Base-by-base conservation (phyloP, 169 alveolate species). In the Cryptosporidium canis region DNA sequence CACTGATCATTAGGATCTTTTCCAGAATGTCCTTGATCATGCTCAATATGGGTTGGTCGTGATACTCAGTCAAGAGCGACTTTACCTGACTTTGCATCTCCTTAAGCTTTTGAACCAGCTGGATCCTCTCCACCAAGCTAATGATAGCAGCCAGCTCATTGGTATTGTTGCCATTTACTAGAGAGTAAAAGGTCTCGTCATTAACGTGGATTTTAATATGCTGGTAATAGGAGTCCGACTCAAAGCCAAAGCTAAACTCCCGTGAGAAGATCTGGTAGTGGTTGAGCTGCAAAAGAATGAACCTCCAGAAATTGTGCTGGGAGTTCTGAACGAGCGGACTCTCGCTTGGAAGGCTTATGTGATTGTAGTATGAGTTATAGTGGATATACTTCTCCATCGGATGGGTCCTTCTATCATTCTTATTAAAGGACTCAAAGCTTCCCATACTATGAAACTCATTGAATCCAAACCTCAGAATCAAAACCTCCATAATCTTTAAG, bases 151-250 rank as follows among this genome's bases (percentile, higher is more conserved):
- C 11, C 3, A 47, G 5, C 27, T 67, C 83, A 43, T 21, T 66
- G 3, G n/a, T 41, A 6, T 41, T 66, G 6, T 43, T 41, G 45
- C 27, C 31, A 67, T 67, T 44, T 0, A 67, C 6, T 0, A 67
- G 3, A 9, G n/a, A 9, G 18, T 24, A 6, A 67, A 41, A 67
- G 9, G 24, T 21, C 5, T 70, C 43, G 51, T 31, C n/a, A 12
- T 48, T n/a, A 16, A 70, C n/a, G 21, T 70, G 84, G 7, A 70
- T 35, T 51, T 31, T 70, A 18, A 55, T 55, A 70, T 70, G 66
- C 6, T 70, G 47, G 11, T 70, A 47, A 6, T 18, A 29, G 37
- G 24, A 18, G 3, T 21, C 63, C 4, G 63, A 51, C 18, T 67
- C 58, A 9, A 43, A n/a, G n/a, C 35, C 63, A 51, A 2, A 11